Evolutionary conservation across 2,329 filamentous ascomycete species (phyloP), one percentile per base, ranked within the genome.

Genomic region (Aspergillus neotritici): DNA sequence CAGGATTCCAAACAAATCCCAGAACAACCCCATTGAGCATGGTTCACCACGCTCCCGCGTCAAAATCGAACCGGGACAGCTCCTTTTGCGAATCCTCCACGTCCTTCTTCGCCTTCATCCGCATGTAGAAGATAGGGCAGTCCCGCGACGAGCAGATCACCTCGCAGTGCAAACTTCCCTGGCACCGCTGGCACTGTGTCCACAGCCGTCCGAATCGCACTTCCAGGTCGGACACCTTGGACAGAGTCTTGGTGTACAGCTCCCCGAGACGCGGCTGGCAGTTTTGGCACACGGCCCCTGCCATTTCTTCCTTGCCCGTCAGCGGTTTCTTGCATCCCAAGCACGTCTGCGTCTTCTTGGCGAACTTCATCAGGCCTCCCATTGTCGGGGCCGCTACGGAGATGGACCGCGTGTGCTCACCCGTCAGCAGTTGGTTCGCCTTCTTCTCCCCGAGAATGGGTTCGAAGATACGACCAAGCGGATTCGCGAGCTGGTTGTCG

Each of bases 101-200:
- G 65, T 98, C 93, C 75, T 98, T 98, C 78, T 96, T 94, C 28
- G 91, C 91, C 77, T 98, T 98, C 93, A 98, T 98, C 4, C 93
- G 83, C 93, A 98, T 98, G 67, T 98, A 98, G 68, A 98, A 98
- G 60, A 98, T 98, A 1, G 93, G 93, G 63, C 93, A 98, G 72
- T 98, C 93, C 65, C 89, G 86, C 64, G 85, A 91, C 50, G 85
- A 90, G 73, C 93, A 98, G 56, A 98, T 97, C 42, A 98, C 94
- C 67, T 98, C 93, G 65, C 88, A 93, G 70, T 98, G 93, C 78
- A 98, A 86, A 71, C 89, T 96, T 42, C 90, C 93, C 71, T 98
- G 93, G 66, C 93, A 98, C 33, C 93, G 78, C 72, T 98, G 93
- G 65, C 93, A 98, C 68, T 98, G 93, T 37, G 93, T 98, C 93